These are phyloP conservation scores for Magnaporthiopsis poae DNA, from an alignment of 2,329 filamentous ascomycete species.

Conservation along the genomic window DNA sequence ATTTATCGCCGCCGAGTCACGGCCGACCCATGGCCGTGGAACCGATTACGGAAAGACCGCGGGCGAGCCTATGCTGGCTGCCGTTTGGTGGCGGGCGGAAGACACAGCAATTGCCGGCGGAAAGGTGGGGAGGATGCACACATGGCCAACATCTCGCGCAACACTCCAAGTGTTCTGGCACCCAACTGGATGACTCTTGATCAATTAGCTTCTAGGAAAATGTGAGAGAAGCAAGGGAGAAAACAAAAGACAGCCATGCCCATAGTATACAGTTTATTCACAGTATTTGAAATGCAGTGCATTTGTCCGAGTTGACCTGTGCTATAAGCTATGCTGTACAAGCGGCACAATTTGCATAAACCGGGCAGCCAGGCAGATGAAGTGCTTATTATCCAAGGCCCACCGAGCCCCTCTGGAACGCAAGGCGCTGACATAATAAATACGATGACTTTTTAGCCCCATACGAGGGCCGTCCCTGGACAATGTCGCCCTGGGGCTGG, in stretches of 20 bases:
- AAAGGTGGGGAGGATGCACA: neutral
- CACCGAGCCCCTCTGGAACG: no score
- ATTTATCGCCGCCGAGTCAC: neutral
- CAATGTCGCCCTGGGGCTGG: neutral
- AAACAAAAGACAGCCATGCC: no score
- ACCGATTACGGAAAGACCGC: neutral
- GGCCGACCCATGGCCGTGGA: neutral
- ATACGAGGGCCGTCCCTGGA: neutral
- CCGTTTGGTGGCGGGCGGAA: neutral
- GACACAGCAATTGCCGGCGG: neutral
- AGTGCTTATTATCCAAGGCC: neutral
- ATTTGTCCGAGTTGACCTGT: neutral
- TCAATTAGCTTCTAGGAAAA: neutral
- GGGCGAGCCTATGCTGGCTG: neutral
- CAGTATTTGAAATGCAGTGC: no score
- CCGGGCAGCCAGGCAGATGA: neutral
- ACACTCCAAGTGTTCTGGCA: neutral
- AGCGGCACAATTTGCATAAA: neutral
- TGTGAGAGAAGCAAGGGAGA: neutral
- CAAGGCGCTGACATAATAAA: neutral
- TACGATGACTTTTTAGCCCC: neutral
- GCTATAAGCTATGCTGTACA: neutral
- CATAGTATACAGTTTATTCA: no score
- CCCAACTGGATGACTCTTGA: no score
- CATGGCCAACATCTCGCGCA: neutral